Evolutionary conservation across 2,329 filamentous ascomycete species (phyloP), one percentile per base, ranked within the genome.

Genomic region (Colletotrichum sublineola): DNA sequence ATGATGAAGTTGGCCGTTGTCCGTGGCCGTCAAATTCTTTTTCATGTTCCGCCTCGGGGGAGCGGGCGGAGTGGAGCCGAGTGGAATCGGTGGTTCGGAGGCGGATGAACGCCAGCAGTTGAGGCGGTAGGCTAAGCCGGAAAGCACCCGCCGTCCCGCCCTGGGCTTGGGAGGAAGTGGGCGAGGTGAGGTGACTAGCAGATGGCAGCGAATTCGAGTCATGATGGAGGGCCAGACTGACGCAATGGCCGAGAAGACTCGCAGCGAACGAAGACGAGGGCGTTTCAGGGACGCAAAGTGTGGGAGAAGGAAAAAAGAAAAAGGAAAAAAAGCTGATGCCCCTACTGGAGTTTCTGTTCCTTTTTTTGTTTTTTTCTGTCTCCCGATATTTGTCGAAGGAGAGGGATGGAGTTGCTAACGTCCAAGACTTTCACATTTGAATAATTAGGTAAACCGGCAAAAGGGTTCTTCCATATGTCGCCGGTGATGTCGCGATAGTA

Each of bases 261-360:
- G 52, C 15, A 46, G 61, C 24, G 55, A 56, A 42, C 1, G 20
- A 56, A 11, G 1, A 36, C 7, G 52, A 44, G 1, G 40, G n/a
- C 40, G 66, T 73, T 70, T 73, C 70, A 73, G 66, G 40, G 70
- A 73, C 70, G 66, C 61, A 69, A 69, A 53, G 56, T 57, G 50
- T 38, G 20, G 8, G 55, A n/a, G 46, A 61, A 33, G 24, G 1
- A 24, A 24, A 24, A 24, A 24, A 24, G 1, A 24, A 24, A 24
- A 24, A 24, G 1, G 1, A 24, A 24, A 24, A 24, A 24, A 24
- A 24, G 24, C 12, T 12, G 20, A 42, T 11, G 18, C 18, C 18
- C 9, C 15, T 18, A 20, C 24, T 33, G 60, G 20, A 5, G 31
- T 38, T 24, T 24, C 24, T 24, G 24, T 24, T 24, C 24, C 24